Evolutionary conservation across 805 yeast genomes (phyloP), one percentile per base, ranked within the genome.

Genomic region (Metschnikowia sp.): DNA sequence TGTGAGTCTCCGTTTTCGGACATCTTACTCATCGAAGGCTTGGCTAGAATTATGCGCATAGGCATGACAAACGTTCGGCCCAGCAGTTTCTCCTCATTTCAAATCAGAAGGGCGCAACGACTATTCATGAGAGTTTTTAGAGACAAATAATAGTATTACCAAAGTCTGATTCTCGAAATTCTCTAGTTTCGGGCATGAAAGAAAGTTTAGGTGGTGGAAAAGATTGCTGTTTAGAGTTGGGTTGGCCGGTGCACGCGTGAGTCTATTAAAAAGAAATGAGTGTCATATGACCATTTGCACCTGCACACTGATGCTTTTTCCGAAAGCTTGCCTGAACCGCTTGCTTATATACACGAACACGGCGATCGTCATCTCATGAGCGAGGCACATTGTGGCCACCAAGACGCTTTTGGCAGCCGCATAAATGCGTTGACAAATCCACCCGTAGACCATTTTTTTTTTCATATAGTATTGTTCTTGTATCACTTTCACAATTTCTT

Each of bases 331-430:
- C 51, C 51, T 44, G 42, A 44, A 41, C 38, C 48, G 51, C 45
- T 22, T 15, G 28, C 15, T 18, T n/a, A 12, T 29, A 11, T 44
- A 43, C 50, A 50, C 44, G 48, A 35, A 26, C 50, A 48, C 55
- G 55, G 55, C 55, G 49, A 36, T 38, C 36, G 36, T 12, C 36
- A 19, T 30, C 15, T 10, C 39, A 34, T 37, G 36, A 10, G 32
- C 47, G 26, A 33, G 38, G 42, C 47, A 32, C 15, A 22, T 19
- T 26, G 22, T 13, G 37, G 33, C 31, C 11, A 33, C 8, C 8
- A 12, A 6, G 8, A 9, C 33, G 33, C 26, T 13, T 12, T 19
- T 10, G 22, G 22, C 45, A 36, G 28, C 34, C 19, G 40, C 45
- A 42, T 42, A 42, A 42, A 42, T 36, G 45, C 45, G 28, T 36